These are phyloP conservation scores for Cantharellus anzutake DNA, from an alignment of 768 basidiomycete species.

Conservation along the genomic window DNA sequence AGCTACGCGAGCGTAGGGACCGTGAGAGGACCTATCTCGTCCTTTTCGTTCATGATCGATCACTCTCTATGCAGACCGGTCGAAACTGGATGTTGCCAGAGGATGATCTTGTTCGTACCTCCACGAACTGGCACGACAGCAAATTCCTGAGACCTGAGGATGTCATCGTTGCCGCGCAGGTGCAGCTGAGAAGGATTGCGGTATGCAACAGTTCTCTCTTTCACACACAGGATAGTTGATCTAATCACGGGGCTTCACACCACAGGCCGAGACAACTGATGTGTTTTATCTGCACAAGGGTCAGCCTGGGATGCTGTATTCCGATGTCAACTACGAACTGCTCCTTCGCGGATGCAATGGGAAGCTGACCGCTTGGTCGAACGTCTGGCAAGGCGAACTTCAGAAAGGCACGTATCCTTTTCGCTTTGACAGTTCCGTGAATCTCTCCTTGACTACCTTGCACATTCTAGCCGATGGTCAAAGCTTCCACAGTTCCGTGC, in stretches of 20 bases:
- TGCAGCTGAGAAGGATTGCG: constrained; percentile 61
- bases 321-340: constrained; percentile 55
- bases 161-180: constrained; percentile 59
- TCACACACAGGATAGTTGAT: background rate
- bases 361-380: constrained; percentile 53
- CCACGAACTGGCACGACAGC: constrained; percentile 50
- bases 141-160: constrained; percentile 51
- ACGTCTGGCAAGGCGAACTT: constrained; percentile 58
- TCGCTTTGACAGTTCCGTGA: background rate
- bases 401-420: constrained; percentile 29
- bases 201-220: constrained; percentile 23
- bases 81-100: constrained; percentile 79
- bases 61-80: constrained; percentile 71
- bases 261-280: constrained; percentile 61
- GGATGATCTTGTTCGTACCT: constrained; percentile 57
- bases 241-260: constrained; percentile 2
- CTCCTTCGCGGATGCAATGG: constrained; percentile 53
- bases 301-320: constrained; percentile 23
- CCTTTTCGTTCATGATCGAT: constrained; percentile 71
- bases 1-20: constrained; percentile 58
- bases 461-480: constrained; percentile 39
- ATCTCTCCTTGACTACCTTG: background rate
- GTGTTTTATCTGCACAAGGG: constrained; percentile 39
- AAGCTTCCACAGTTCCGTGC: constrained; percentile 56
- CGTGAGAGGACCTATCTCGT: constrained; percentile 76